Percentiles rank a stretch among this genome's conserved stretches.
Conservation (phyloP, 1,284 basidiomycete species). For the Hymenochaete sp. region DNA sequence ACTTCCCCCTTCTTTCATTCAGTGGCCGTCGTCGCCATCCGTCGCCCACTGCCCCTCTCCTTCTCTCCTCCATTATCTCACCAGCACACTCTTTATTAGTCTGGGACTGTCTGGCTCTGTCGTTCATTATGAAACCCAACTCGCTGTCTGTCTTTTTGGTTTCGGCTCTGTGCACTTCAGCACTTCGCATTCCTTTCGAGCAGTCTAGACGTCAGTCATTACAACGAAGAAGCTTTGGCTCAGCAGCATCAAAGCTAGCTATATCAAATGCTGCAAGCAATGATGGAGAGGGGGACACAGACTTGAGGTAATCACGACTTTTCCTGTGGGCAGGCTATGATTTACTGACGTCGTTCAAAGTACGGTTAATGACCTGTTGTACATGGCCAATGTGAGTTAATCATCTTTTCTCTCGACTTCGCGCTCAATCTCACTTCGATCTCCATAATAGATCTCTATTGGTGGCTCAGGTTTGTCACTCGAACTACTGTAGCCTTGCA, state of each 20-base stretch:
- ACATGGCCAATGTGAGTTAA: slow-evolving; percentile 58
- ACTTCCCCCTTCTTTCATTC: neutral
- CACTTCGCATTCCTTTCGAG: slow-evolving; percentile 14
- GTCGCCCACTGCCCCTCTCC: too few species aligned
- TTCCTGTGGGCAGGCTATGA: slow-evolving; percentile 19
- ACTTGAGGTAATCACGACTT: slow-evolving; percentile 24
- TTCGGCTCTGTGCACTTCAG: slow-evolving; percentile 9
- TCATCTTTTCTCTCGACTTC: neutral
- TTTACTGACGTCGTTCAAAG: slow-evolving; percentile 32
- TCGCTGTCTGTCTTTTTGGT: slow-evolving; percentile 15
- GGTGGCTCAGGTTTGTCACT: slow-evolving; percentile 45
- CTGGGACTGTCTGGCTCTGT: slow-evolving; percentile 18
- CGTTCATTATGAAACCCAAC: slow-evolving; percentile 18
- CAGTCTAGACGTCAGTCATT: slow-evolving; percentile 2
- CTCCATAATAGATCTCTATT: slow-evolving; percentile 44
- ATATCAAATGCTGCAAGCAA: slow-evolving; percentile 9
- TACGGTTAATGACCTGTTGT: slow-evolving; percentile 64
- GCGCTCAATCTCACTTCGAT: neutral
- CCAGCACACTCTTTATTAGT: slow-evolving; percentile 18
- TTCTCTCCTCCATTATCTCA: slow-evolving; percentile 16
- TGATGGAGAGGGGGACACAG: slow-evolving; percentile 22
- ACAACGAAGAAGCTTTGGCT: slow-evolving; percentile 9
- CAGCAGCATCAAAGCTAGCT: neutral
- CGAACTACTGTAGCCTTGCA: neutral
- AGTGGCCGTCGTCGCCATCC: slow-evolving; percentile 1